Evolutionary conservation across 2,329 filamentous ascomycete genomes (phyloP), one percentile per base, ranked within the genome.

Genomic region (Botrytis galanthina): DNA sequence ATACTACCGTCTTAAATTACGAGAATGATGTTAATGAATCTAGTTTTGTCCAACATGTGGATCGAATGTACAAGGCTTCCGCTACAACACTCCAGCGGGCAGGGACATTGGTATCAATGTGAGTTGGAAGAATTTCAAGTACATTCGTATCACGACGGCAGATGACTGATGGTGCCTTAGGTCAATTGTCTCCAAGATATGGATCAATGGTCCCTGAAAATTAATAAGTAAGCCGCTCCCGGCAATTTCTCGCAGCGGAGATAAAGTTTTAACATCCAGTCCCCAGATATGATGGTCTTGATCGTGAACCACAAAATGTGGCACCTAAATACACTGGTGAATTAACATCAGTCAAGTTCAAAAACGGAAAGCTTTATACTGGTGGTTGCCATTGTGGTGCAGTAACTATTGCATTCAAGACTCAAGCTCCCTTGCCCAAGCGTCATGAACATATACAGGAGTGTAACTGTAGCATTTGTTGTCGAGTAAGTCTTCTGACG

Each of bases 21-120:
- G 4, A 16, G 1, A 37, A 39, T 14, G 51, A 29, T 57, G 20
- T 39, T 66, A 9, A 62, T 62, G 67, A 29, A 71, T 61, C 42
- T 73, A 88, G 86, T 89, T 88, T 76, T 89, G 88, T 76, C 77
- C 84, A 9, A 83, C 77, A 4, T 89, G 88, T 76, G 87, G 85
- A 42, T 85, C 83, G 8, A 80, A 82, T 4, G 73, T 88, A 9
- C 75, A 85, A 73, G 80, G 78, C 2, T 77, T 77, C 9, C 78
- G 79, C 57, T 76, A 78, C 0, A 76, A 78, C 37, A 79, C 79
- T 42, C 79, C 79, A 1, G 75, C 78, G 35, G 77, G 79, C n/a
- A 79, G 77, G 20, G 77, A 80, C 12, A 79, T 81, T 20, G 83
- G 75, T 18, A 59, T 87, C 46, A 88, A 87, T 78, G 86, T 86